These are phyloP conservation scores for Aspergillus fijiensis DNA, from an alignment of 2,329 filamentous ascomycete genomes.

Conservation along the genomic window DNA sequence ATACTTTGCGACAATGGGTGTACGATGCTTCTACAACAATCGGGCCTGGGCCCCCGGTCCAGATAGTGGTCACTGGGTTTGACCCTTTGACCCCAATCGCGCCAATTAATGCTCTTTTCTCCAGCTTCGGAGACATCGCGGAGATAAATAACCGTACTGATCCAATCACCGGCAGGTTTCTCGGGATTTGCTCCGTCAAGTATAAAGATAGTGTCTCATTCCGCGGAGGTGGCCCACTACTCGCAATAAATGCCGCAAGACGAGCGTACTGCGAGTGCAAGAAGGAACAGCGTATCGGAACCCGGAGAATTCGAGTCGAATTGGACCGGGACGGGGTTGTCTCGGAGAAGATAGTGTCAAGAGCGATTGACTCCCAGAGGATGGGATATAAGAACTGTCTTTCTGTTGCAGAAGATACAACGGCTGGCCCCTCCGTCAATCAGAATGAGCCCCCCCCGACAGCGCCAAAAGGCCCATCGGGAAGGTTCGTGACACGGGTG, in stretches of 20 bases:
- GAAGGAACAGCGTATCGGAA: slow-evolving; percentile 76
- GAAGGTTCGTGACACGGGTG: slow-evolving; percentile 44
- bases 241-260: slow-evolving; percentile 77
- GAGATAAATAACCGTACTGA: slow-evolving; percentile 93
- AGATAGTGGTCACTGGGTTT: slow-evolving; percentile 94
- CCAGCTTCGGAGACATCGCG: slow-evolving; percentile 67
- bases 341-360: slow-evolving; percentile 75
- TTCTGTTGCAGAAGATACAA: slow-evolving; percentile 28
- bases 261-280: slow-evolving; percentile 71
- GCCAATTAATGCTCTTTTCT: slow-evolving; percentile 39
- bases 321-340: slow-evolving; percentile 85
- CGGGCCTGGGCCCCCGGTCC: slow-evolving; percentile 82
- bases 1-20: slow-evolving; percentile 75
- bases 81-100: slow-evolving; percentile 79
- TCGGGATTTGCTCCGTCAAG: slow-evolving; percentile 88
- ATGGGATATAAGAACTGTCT: slow-evolving; percentile 46
- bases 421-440: slow-evolving; percentile 42
- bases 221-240: slow-evolving; percentile 55
- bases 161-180: slow-evolving; percentile 87
- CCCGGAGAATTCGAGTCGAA: slow-evolving; percentile 74
- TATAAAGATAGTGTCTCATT: slow-evolving; percentile 70
- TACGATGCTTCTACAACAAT: slow-evolving; percentile 82
- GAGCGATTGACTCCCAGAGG: slow-evolving; percentile 67
- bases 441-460: slow-evolving; percentile 71
- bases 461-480: slow-evolving; percentile 81